A percentile compares a stretch with the other conserved stretches of the same genome.
Conservation (phyloP, 78 protist genomes). For the Creolimax fragrantissima region DNA sequence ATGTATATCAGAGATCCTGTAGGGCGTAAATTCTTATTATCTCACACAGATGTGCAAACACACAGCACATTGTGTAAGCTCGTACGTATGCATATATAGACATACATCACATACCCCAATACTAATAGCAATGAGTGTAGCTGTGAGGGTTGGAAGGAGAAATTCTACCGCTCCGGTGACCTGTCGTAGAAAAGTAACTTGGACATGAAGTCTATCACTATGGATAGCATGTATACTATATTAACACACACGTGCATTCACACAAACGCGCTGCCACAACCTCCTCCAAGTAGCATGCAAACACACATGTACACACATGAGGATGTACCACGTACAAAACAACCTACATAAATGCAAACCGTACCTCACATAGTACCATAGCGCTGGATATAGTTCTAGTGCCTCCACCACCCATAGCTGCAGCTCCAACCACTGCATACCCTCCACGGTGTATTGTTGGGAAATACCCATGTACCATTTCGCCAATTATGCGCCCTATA, state of each 20-base stretch:
- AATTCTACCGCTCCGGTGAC: not conserved
- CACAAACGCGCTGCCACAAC: too few relatives aligned
- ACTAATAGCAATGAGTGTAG: not conserved
- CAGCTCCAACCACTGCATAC: constrained; percentile 23
- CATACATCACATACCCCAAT: not conserved
- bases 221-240: not conserved
- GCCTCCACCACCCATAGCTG: constrained; percentile 22
- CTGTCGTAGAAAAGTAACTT: not conserved
- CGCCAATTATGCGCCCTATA: not conserved
- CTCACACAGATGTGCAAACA: not conserved
- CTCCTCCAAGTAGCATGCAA: too few relatives aligned
- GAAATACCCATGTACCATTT: not conserved
- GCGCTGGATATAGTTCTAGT: constrained; percentile 19
- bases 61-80: not conserved
- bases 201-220: not conserved
- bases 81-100: not conserved
- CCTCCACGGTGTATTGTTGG: not conserved
- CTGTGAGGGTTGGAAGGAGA: not conserved
- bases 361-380: not conserved
- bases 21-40: not conserved
- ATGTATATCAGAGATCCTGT: not conserved
- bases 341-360: not conserved
- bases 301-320: not conserved
- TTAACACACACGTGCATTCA: not conserved
- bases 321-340: not conserved